These are phyloP conservation scores for Buxus sempervirens DNA, from an alignment of 164 flowering plant genomes.

Conservation along the genomic window DNA sequence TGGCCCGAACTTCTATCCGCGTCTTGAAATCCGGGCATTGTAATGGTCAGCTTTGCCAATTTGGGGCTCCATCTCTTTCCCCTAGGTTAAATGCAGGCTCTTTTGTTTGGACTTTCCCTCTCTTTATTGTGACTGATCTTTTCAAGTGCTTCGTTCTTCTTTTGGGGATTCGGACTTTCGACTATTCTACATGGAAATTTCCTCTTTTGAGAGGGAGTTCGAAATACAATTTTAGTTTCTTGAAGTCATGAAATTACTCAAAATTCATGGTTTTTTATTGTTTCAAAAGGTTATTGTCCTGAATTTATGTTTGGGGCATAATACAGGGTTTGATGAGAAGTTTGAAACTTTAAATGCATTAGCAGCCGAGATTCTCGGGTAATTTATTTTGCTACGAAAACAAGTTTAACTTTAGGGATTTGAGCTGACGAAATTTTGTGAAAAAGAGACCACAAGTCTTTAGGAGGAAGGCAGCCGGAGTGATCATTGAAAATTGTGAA, in stretches of 20 bases:
- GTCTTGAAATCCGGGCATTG: not conserved
- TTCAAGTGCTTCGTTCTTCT: not conserved
- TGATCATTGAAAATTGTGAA: no score
- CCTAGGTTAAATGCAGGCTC: conserved; percentile 1
- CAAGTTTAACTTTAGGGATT: conserved; percentile 12
- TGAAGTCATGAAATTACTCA: no score
- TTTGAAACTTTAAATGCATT: not conserved
- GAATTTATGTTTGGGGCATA: not conserved
- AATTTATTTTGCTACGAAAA: conserved; percentile 3
- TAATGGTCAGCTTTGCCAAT: conserved; percentile 2
- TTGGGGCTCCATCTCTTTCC: not conserved
- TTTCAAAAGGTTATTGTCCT: conserved; percentile 1
- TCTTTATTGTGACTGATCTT: not conserved
- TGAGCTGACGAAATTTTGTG: conserved; percentile 1
- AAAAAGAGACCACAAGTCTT: conserved; percentile 5
- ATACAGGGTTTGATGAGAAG: not conserved
- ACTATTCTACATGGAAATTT: not conserved
- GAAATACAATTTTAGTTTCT: not conserved
- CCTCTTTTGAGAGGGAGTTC: not conserved
- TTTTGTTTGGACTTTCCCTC: not conserved
- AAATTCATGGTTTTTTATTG: no score
- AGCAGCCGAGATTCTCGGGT: conserved; percentile 18
- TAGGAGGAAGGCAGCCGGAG: not conserved
- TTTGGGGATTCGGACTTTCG: conserved; percentile 3
- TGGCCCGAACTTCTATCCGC: not conserved